A percentile compares a stretch with the other conserved stretches of the same genome.
Evolutionary conservation across 352 stramenopile genomes (phyloP).

Genomic region (Pythium insidiosum): DNA sequence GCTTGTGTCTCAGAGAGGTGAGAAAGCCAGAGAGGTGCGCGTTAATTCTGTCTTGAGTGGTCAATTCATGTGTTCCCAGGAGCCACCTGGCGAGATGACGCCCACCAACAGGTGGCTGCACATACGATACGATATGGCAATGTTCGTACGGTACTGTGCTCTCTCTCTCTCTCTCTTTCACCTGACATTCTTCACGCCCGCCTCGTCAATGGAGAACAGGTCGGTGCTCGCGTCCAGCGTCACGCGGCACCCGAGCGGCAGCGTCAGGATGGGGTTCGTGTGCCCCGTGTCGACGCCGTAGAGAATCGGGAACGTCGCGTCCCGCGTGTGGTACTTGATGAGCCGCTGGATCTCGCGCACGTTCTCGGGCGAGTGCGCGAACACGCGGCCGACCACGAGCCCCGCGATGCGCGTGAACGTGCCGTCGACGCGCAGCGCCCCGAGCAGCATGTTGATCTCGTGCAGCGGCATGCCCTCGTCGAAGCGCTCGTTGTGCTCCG

Average conservation of each 20-base stretch:
- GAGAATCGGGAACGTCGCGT: slow-evolving; percentile 36
- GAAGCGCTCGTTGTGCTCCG: slow-evolving; percentile 31
- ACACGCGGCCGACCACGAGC: slow-evolving; percentile 42
- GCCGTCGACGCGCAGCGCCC: slow-evolving; percentile 31
- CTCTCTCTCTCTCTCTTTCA: slow-evolving; percentile 1
- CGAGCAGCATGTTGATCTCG: slow-evolving; percentile 37
- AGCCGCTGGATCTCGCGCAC: slow-evolving; percentile 37
- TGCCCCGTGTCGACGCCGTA: slow-evolving; percentile 50
- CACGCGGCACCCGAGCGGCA: slow-evolving; percentile 34
- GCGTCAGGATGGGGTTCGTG: slow-evolving; percentile 49
- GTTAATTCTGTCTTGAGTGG: too few relatives aligned
- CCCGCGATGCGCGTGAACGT: slow-evolving; percentile 41
- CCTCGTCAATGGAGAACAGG: slow-evolving; percentile 23
- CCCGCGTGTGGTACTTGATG: slow-evolving; percentile 43
- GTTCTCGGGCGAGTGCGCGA: slow-evolving; percentile 26
- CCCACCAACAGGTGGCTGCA: too few relatives aligned
- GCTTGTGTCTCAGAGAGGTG: too few relatives aligned
- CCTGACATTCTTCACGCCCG: slow-evolving; percentile 9
- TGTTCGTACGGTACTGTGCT: too few relatives aligned
- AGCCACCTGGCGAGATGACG: too few relatives aligned
- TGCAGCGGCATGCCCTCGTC: slow-evolving; percentile 40
- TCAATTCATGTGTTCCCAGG: too few relatives aligned
- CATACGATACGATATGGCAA: too few relatives aligned
- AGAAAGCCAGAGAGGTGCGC: neutral
- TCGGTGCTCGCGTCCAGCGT: slow-evolving; percentile 25